Conservation (phyloP, 73 alveolate species). For the Urostyla sp. region DNA sequence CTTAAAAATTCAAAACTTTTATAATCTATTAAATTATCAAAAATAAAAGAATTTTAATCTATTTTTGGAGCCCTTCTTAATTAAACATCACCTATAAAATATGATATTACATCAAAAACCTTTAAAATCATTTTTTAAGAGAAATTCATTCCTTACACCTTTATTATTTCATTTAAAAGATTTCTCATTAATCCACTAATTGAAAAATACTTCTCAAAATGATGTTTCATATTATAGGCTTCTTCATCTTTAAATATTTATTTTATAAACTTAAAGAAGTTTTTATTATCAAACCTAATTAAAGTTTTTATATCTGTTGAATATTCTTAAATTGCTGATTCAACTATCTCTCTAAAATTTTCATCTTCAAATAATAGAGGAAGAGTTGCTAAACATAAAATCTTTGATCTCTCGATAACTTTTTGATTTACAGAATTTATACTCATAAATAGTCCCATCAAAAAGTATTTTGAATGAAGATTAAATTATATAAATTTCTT, state of each 20-base stretch:
- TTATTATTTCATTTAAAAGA: constrained; percentile 57
- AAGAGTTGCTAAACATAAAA: constrained; percentile 23
- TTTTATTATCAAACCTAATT: constrained; percentile 29
- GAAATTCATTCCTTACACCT: constrained; percentile 9
- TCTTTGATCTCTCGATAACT: constrained; percentile 12
- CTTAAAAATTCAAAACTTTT: constrained; percentile 45
- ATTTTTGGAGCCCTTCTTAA: constrained; percentile 51
- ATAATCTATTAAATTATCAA: constrained; percentile 52
- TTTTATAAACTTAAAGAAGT: constrained; percentile 30
- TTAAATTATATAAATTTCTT: constrained; percentile 17
- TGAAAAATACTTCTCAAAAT: constrained; percentile 56
- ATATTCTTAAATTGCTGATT: background rate
- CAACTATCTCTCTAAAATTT: constrained; percentile 45
- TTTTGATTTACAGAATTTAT: constrained; percentile 43
- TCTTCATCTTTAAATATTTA: constrained; percentile 32
- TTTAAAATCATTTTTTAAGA: constrained; percentile 36
- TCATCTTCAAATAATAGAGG: constrained; percentile 64
- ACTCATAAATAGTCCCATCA: constrained; percentile 41
- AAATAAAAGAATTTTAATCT: constrained; percentile 27
- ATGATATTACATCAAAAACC: constrained; percentile 52
- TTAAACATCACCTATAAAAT: constrained; percentile 38
- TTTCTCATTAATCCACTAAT: constrained; percentile 46
- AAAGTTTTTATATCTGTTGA: background rate
- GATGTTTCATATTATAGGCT: constrained; percentile 42
- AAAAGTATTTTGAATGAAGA: constrained; percentile 33